Conservation (phyloP, 2,329 filamentous ascomycete genomes). For the Penicillium griseofulvum region DNA sequence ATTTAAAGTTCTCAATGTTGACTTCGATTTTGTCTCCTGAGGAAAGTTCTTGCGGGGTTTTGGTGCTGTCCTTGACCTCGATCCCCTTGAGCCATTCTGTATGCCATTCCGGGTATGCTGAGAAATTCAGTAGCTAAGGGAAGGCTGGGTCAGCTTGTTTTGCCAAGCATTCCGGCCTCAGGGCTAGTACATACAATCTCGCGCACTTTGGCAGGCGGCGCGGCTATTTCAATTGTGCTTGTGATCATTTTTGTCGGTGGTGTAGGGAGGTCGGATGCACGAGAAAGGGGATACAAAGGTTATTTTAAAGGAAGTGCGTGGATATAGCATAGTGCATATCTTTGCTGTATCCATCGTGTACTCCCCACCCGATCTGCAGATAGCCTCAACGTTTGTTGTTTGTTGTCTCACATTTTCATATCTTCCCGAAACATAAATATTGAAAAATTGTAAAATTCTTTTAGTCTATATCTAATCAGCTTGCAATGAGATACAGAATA, state of each 20-base stretch:
- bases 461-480: neutral
- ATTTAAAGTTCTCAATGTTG: conserved; percentile 20
- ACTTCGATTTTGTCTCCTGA: conserved; percentile 15
- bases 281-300: neutral
- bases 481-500: neutral
- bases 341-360: neutral
- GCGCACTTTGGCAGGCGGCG: conserved; percentile 27
- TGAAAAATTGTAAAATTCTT: neutral
- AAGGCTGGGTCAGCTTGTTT: neutral
- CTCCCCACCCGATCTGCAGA: neutral
- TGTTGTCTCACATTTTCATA: neutral
- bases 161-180: neutral
- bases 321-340: neutral
- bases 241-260: conserved; percentile 19
- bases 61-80: conserved; percentile 16
- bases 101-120: conserved; percentile 27
- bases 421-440: neutral
- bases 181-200: conserved; percentile 21
- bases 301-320: neutral
- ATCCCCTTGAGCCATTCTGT: conserved; percentile 23
- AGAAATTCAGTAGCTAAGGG: conserved; percentile 25
- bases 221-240: conserved; percentile 25
- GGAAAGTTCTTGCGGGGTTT: conserved; percentile 9
- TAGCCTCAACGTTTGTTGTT: neutral
- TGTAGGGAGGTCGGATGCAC: neutral